Base-by-base conservation (phyloP, 2,329 filamentous ascomycete genomes). In the Trichophyton rubrum region DNA sequence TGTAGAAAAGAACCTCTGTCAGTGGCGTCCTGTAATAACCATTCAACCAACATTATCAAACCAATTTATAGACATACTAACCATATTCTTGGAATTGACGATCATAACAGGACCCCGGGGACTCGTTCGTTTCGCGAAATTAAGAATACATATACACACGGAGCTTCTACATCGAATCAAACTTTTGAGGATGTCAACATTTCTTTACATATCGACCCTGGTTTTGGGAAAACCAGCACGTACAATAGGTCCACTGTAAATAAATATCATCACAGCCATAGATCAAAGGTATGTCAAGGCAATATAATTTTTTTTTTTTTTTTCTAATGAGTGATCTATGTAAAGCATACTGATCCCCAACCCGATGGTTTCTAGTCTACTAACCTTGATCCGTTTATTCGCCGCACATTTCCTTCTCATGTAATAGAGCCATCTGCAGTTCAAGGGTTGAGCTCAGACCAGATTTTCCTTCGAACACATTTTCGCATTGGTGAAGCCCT, bases 401-500 rank as follows among this genome's bases (percentile, higher is more conserved):
- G 60, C 33, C 22, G 6, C 24, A 40, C 22, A 3, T 61, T 62
- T 40, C 63, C 62, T 27, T 4, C 3, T 8, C 27, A 24, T 22
- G 59, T 61, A 22, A 27, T 33, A 15, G 33, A 59, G 9, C 58
- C 56, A 15, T 64, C 64, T 8, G 59, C 56, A 40, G 59, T 65
- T 27, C 62, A 64, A 59, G 64, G 62, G 2, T 58, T 65, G 13
- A 62, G 43, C 9, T 60, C 59, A 24, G 40, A 41, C 30, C 58
- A 59, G n/a, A 61, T 45, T 17, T 4, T 65, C 24, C 56, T 65
- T 5, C 62, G 62, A 5, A 65, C 62, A 27, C 64, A 61, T 22
- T 64, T 65, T 51, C 61, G 62, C 4, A 59, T 64, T 27, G 49
- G 43, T 11, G 64, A 65, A 40, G 61, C 56, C 20, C 41, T 62